Percentiles rank a stretch among this genome's conserved stretches.
phyloP scores from a whole-genome alignment of 2,329 filamentous ascomycete species.

The Ascochyta clinopodiicola region DNA sequence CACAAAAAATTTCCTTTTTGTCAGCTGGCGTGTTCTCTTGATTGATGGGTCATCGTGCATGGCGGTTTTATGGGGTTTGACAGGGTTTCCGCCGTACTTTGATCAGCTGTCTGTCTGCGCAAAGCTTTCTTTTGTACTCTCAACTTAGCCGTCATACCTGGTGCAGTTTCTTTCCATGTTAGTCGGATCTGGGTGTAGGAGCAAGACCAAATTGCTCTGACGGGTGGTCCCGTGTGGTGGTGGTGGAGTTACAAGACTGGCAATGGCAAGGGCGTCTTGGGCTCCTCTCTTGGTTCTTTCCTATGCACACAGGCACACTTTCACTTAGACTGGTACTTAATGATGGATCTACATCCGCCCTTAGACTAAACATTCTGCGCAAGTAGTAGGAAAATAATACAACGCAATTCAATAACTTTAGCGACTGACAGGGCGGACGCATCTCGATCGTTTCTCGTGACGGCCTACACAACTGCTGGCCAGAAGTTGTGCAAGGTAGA shows the following conservation, averaged over 20 bases:
- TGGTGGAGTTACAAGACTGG: slow-evolving; percentile 43
- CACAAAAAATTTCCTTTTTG: slow-evolving; percentile 44
- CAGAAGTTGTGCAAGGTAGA: too few species aligned
- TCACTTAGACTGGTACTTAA: slow-evolving; percentile 51
- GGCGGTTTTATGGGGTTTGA: slow-evolving; percentile 32
- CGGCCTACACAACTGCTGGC: too few species aligned
- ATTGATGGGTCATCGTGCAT: slow-evolving; percentile 34
- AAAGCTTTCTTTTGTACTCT: slow-evolving; percentile 32
- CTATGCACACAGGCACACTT: slow-evolving; percentile 36
- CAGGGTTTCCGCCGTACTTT: slow-evolving; percentile 25
- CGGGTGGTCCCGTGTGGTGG: slow-evolving; percentile 14
- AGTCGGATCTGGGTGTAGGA: slow-evolving; percentile 17
- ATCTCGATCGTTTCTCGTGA: too few species aligned
- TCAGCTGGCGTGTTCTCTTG: slow-evolving; percentile 38
- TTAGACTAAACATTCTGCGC: slow-evolving; percentile 46
- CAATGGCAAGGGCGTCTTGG: slow-evolving; percentile 43
- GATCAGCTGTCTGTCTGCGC: slow-evolving; percentile 21
- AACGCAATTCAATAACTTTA: slow-evolving; percentile 1
- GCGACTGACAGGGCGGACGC: too few species aligned
- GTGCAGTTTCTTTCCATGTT: slow-evolving; percentile 34
- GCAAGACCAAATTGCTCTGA: slow-evolving; percentile 16
- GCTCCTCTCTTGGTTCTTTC: slow-evolving; percentile 29
- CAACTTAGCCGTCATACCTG: slow-evolving; percentile 33
- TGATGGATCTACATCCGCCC: slow-evolving; percentile 48
- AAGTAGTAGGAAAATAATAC: slow-evolving; percentile 39